Evolutionary conservation across 768 basidiomycete species (phyloP).

Genomic region (Pleurotus tuoliensis): DNA sequence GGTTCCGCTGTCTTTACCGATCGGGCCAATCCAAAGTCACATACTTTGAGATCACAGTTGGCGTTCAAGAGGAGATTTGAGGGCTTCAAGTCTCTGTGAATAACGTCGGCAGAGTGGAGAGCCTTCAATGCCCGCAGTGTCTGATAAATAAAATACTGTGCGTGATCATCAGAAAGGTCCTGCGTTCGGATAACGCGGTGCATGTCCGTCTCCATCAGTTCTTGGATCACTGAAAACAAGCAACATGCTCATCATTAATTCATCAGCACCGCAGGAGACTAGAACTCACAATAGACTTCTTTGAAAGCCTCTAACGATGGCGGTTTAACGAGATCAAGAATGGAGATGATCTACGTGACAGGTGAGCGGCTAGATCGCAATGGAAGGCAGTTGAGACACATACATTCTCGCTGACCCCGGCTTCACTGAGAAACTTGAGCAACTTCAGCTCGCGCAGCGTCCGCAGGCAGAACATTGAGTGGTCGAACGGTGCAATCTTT

Average conservation of each 20-base stretch:
- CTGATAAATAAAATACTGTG: constrained; percentile 82
- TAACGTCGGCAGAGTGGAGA: constrained; percentile 92
- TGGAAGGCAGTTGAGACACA: constrained; percentile 13
- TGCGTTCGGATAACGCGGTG: constrained; percentile 96
- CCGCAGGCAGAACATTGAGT: constrained; percentile 89
- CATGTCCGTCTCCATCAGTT: constrained; percentile 95
- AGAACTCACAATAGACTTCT: constrained; percentile 64
- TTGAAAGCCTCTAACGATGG: constrained; percentile 78
- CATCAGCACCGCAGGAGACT: background rate
- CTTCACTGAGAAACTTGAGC: constrained; percentile 80
- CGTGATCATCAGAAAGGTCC: constrained; percentile 93
- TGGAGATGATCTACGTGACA: constrained; percentile 72
- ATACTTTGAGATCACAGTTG: constrained; percentile 93
- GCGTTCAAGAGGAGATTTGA: constrained; percentile 97
- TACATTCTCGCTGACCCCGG: constrained; percentile 88
- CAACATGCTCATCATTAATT: background rate
- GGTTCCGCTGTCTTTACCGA: constrained; percentile 84
- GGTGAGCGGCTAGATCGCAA: constrained; percentile 3
- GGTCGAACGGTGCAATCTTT: constrained; percentile 93
- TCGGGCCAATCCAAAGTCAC: constrained; percentile 94
- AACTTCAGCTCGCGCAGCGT: constrained; percentile 88
- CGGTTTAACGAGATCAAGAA: constrained; percentile 86
- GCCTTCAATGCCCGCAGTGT: constrained; percentile 95
- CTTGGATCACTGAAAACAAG: constrained; percentile 66
- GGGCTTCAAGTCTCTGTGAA: constrained; percentile 95